A percentile compares a stretch with the other conserved stretches of the same genome.
phyloP scores from a whole-genome alignment of 495 filamentous ascomycete species.

The Penicillium simplicissimum region DNA sequence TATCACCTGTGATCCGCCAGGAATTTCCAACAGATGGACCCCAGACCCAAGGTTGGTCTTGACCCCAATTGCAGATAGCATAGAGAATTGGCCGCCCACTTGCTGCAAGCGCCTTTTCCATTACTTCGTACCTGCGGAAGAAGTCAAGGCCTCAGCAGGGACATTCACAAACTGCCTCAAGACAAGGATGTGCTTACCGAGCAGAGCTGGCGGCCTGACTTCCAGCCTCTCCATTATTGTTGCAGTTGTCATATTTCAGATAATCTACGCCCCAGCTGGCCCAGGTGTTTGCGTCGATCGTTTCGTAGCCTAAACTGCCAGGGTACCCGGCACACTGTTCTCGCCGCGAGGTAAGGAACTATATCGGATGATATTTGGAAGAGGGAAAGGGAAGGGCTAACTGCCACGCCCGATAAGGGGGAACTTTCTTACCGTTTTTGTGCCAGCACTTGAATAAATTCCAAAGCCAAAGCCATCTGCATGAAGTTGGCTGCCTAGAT shows the following conservation, averaged over 20 bases:
- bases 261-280: background rate
- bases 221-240: background rate
- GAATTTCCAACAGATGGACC: background rate
- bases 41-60: background rate
- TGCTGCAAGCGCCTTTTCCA: background rate
- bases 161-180: background rate
- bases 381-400: background rate
- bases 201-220: background rate
- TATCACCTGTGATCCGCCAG: background rate
- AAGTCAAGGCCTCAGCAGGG: background rate
- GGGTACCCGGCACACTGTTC: background rate
- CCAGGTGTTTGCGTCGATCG: background rate
- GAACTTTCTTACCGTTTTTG: background rate
- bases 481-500: background rate
- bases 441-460: background rate
- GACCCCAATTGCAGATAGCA: background rate
- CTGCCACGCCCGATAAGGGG: background rate
- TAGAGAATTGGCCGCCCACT: background rate
- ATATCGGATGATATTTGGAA: background rate
- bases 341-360: background rate
- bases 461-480: background rate
- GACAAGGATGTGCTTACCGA: background rate
- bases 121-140: background rate
- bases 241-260: slow-evolving; percentile 2
- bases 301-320: background rate